Evolutionary conservation across 331 rosid genomes (phyloP).

Genomic region (Spiraea crenata): DNA sequence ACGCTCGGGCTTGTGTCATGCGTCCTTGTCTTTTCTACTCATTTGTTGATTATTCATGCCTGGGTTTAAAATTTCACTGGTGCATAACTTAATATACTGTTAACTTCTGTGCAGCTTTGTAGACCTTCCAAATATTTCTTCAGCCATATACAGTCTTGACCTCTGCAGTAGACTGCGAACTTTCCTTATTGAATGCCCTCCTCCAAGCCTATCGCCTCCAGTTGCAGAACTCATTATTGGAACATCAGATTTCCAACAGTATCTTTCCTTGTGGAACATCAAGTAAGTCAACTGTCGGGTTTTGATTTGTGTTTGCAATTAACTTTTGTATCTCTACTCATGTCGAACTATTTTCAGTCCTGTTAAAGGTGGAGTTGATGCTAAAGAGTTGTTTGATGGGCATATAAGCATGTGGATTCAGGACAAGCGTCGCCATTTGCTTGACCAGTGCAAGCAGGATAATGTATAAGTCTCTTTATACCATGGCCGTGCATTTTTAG

Average conservation of each 20-base stretch:
- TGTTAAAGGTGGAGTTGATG: conserved; percentile 34
- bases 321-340: conserved; percentile 1
- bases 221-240: conserved; percentile 32
- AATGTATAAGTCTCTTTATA: conserved; percentile 19
- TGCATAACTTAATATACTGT: too few relatives aligned
- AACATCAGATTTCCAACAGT: conserved; percentile 30
- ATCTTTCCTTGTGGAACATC: conserved; percentile 34
- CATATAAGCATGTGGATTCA: conserved; percentile 37
- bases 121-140: conserved; percentile 35
- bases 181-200: conserved; percentile 32
- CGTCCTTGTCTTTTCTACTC: not conserved
- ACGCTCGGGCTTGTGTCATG: not conserved
- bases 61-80: conserved; percentile 1
- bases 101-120: conserved; percentile 26
- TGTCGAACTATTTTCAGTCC: conserved; percentile 14
- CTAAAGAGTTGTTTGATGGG: conserved; percentile 31
- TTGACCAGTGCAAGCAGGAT: conserved; percentile 36
- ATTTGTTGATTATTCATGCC: not conserved
- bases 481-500: not conserved
- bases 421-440: conserved; percentile 30
- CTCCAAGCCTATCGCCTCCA: conserved; percentile 27
- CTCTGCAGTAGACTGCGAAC: conserved; percentile 29
- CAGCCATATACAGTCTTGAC: conserved; percentile 31
- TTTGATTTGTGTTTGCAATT: not conserved
- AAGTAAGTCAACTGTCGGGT: conserved; percentile 17